Evolutionary conservation across 805 yeast genomes (phyloP).

Genomic region (Maudiozyma pseudohumilis): DNA sequence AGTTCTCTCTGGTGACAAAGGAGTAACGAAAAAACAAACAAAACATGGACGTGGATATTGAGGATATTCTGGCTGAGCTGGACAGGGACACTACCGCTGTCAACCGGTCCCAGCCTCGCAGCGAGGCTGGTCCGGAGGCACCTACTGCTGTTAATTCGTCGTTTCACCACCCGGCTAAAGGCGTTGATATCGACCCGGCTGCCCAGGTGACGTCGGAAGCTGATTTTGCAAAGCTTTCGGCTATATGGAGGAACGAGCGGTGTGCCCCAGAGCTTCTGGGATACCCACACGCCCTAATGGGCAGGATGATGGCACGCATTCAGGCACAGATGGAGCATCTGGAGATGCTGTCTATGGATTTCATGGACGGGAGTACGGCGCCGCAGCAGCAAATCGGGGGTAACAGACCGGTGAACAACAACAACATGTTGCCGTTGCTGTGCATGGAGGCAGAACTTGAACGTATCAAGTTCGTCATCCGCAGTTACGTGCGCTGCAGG

Average conservation of each 20-base stretch:
- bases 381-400: slow-evolving; percentile 22
- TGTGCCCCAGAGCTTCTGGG: slow-evolving; percentile 80
- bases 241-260: slow-evolving; percentile 76
- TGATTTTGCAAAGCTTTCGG: slow-evolving; percentile 33
- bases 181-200: no score
- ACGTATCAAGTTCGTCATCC: slow-evolving; percentile 67
- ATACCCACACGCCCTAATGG: slow-evolving; percentile 53
- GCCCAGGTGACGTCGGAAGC: slow-evolving; percentile 15
- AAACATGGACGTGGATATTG: slow-evolving; percentile 45
- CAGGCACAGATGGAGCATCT: slow-evolving; percentile 65
- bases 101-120: slow-evolving; percentile 9
- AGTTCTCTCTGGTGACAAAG: no score
- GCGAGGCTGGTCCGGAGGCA: slow-evolving; percentile 9
- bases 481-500: slow-evolving; percentile 74
- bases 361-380: slow-evolving; percentile 31
- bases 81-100: slow-evolving; percentile 38
- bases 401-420: slow-evolving; percentile 10
- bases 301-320: slow-evolving; percentile 46
- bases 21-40: no score
- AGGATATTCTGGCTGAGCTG: slow-evolving; percentile 60
- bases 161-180: no score
- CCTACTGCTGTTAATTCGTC: slow-evolving; percentile 18
- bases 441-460: slow-evolving; percentile 89
- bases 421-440: slow-evolving; percentile 47
- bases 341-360: slow-evolving; percentile 71